phyloP scores from a whole-genome alignment of 352 stramenopile genomes.

The Phytophthora colocasiae region DNA sequence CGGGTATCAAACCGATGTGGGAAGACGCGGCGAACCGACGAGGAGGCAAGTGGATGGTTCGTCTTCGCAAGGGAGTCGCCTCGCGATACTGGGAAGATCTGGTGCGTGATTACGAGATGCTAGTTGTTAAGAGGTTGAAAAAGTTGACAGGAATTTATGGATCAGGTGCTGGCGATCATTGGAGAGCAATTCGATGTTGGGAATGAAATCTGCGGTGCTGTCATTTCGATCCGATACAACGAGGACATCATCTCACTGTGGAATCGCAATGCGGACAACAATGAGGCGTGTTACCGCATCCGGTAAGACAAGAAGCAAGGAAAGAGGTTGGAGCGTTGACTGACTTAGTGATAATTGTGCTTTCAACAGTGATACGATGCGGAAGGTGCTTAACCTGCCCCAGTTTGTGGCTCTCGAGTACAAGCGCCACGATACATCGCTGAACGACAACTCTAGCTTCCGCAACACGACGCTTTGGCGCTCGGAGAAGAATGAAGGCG shows the following conservation, averaged over 20 bases:
- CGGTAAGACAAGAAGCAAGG: conserved; percentile 40
- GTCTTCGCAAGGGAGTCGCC: conserved; percentile 92
- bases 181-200: conserved; percentile 95
- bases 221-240: conserved; percentile 92
- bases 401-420: conserved; percentile 93
- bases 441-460: conserved; percentile 85
- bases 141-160: conserved; percentile 6
- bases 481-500: conserved; percentile 55
- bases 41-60: conserved; percentile 94
- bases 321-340: background rate
- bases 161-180: conserved; percentile 90
- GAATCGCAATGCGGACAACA: conserved; percentile 95
- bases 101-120: conserved; percentile 36
- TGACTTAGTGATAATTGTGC: conserved; percentile 1
- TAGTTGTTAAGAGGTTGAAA: background rate
- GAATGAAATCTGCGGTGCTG: conserved; percentile 93
- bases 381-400: conserved; percentile 91
- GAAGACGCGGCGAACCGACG: conserved; percentile 92
- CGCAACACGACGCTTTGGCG: conserved; percentile 85
- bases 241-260: conserved; percentile 96
- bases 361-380: conserved; percentile 81
- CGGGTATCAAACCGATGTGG: conserved; percentile 95
- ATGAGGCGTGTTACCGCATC: conserved; percentile 87
- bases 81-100: conserved; percentile 94
- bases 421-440: conserved; percentile 89